These are phyloP conservation scores for Aspergillus bertholletiae DNA, from an alignment of 495 filamentous ascomycete genomes.

Conservation along the genomic window DNA sequence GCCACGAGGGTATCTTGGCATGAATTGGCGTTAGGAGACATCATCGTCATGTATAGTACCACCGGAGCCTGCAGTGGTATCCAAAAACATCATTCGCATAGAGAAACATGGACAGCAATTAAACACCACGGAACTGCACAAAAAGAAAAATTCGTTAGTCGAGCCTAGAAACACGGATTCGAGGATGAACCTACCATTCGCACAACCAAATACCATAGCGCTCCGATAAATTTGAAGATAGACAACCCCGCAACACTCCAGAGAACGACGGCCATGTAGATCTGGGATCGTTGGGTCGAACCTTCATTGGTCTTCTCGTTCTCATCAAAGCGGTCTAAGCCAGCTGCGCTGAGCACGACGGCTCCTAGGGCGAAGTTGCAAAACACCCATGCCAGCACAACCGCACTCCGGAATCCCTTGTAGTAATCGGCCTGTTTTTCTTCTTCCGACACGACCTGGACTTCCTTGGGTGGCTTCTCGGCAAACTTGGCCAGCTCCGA, in stretches of 20 bases:
- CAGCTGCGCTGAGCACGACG: constrained; percentile 81
- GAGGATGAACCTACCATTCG: constrained; percentile 56
- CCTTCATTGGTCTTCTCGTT: constrained; percentile 33
- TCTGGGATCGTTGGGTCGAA: constrained; percentile 52
- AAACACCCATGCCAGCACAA: constrained; percentile 95
- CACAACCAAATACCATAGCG: constrained; percentile 92
- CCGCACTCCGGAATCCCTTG: constrained; percentile 86
- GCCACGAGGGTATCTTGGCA: constrained; percentile 7
- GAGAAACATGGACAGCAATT: constrained; percentile 10
- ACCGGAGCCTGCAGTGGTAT: constrained; percentile 32
- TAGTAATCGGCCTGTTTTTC: constrained; percentile 98
- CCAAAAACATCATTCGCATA: constrained; percentile 6
- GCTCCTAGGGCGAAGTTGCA: constrained; percentile 88
- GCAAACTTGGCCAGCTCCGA: constrained; percentile 73
- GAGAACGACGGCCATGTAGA: constrained; percentile 88
- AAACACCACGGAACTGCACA: constrained; percentile 50
- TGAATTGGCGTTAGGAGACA: constrained; percentile 15
- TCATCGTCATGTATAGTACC: constrained; percentile 17
- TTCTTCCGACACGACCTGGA: constrained; percentile 52
- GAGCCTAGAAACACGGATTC: neutral
- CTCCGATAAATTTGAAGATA: constrained; percentile 86
- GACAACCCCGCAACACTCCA: constrained; percentile 88
- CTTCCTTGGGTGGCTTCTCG: constrained; percentile 66
- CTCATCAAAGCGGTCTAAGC: constrained; percentile 61
- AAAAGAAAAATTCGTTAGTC: constrained; percentile 13